These are phyloP conservation scores for Incumbomyces delicatus DNA, from an alignment of 2,329 filamentous ascomycete species.

Conservation along the genomic window DNA sequence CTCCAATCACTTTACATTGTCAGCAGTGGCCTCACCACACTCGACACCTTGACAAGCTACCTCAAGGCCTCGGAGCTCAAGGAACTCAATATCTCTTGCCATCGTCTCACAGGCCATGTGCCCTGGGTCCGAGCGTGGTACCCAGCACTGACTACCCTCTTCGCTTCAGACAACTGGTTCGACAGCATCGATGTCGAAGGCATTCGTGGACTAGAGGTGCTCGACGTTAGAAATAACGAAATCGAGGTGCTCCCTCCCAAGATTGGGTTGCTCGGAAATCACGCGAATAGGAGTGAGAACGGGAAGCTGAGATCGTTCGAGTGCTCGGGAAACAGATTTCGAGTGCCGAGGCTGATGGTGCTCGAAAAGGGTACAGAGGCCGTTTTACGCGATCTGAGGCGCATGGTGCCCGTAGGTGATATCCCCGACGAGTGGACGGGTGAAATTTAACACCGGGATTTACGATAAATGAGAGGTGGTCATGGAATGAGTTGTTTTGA, in stretches of 20 bases:
- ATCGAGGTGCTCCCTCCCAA: slow-evolving; percentile 72
- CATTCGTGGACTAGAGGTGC: slow-evolving; percentile 62
- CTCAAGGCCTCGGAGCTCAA: slow-evolving; percentile 66
- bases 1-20: slow-evolving; percentile 69
- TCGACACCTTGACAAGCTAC: slow-evolving; percentile 55
- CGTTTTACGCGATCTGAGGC: slow-evolving; percentile 68
- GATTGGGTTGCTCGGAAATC: slow-evolving; percentile 64
- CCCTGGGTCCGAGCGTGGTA: slow-evolving; percentile 59
- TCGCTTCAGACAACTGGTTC: slow-evolving; percentile 72
- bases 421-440: slow-evolving; percentile 24
- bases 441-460: neutral
- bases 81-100: slow-evolving; percentile 71
- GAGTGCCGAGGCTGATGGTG: slow-evolving; percentile 74
- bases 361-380: slow-evolving; percentile 81
- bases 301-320: slow-evolving; percentile 56
- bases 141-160: slow-evolving; percentile 58
- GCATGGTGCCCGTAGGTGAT: slow-evolving; percentile 54
- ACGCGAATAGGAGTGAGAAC: slow-evolving; percentile 30
- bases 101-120: slow-evolving; percentile 61
- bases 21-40: slow-evolving; percentile 61
- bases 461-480: too few relatives aligned
- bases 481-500: too few relatives aligned
- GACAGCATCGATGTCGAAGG: slow-evolving; percentile 61
- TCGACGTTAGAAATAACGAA: slow-evolving; percentile 78
- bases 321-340: slow-evolving; percentile 75